Evolutionary conservation across 2,329 filamentous ascomycete species (phyloP).

Genomic region (Cercospora sesami): DNA sequence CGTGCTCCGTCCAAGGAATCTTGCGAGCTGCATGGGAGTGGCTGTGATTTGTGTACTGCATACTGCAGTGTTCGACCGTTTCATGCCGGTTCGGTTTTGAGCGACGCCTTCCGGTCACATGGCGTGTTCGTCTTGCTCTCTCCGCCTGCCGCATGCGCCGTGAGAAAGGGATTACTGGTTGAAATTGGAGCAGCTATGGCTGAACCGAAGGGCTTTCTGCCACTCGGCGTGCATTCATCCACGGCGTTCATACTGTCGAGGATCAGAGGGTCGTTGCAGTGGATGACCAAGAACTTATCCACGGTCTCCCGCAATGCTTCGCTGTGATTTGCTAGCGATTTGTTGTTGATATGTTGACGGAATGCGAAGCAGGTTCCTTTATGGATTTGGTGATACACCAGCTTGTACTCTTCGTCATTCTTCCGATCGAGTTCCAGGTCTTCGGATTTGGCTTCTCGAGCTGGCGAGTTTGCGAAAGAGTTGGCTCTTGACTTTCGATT

Average conservation of each 20-base stretch:
- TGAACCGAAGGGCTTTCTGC: constrained; percentile 35
- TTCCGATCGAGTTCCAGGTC: constrained; percentile 28
- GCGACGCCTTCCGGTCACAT: constrained; percentile 7
- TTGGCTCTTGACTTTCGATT: constrained; percentile 33
- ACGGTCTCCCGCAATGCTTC: constrained; percentile 51
- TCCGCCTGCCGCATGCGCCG: constrained; percentile 5
- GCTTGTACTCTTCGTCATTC: constrained; percentile 54
- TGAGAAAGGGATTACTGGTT: constrained; percentile 23
- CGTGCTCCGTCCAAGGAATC: constrained; percentile 11
- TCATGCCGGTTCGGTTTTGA: not conserved
- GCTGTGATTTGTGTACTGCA: not conserved
- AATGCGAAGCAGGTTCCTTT: constrained; percentile 53
- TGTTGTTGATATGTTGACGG: constrained; percentile 43
- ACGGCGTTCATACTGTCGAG: constrained; percentile 7
- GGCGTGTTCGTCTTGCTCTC: constrained; percentile 25
- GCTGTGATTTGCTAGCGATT: constrained; percentile 43
- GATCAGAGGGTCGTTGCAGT: constrained; percentile 48
- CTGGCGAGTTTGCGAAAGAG: constrained; percentile 24
- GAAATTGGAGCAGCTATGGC: constrained; percentile 10
- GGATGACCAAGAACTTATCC: constrained; percentile 49
- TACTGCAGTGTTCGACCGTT: not conserved
- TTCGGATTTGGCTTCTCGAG: constrained; percentile 25
- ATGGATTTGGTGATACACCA: constrained; percentile 54
- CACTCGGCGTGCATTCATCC: constrained; percentile 36
- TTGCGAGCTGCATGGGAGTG: not conserved